Conservation (phyloP, 441 rosid species). For the Eutrema salsugineum region DNA sequence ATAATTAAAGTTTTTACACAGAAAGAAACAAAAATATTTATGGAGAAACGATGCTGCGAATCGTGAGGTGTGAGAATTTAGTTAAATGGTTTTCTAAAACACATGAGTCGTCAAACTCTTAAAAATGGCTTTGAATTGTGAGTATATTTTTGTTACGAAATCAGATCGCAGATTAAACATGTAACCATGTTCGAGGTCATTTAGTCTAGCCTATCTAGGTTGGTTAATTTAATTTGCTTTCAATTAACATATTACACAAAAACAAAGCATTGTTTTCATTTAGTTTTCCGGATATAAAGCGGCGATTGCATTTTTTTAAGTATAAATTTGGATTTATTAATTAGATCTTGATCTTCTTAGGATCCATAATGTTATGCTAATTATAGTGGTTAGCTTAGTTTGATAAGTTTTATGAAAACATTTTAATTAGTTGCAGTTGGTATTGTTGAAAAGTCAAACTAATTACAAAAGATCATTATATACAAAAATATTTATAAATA, state of each 20-base stretch:
- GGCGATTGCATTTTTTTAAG: neutral
- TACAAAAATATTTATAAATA: neutral
- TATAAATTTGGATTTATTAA: neutral
- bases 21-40: neutral
- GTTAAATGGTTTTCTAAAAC: neutral
- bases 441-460: conserved; percentile 8
- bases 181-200: neutral
- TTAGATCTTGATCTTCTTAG: neutral
- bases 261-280: neutral
- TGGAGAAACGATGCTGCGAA: neutral
- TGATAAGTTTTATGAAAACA: conserved; percentile 2
- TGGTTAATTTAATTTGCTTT: neutral
- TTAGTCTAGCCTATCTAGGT: neutral
- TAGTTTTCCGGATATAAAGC: neutral
- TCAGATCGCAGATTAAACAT: neutral
- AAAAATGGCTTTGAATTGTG: neutral
- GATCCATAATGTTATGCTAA: neutral
- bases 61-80: neutral
- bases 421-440: neutral
- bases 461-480: neutral
- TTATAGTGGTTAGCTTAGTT: neutral
- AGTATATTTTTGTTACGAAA: neutral
- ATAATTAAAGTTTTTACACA: neutral
- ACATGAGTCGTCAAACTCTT: neutral
- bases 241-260: neutral